Evolutionary conservation across 2,329 filamentous ascomycete genomes (phyloP).

Genomic region (Pestalotiopsis sp.): DNA sequence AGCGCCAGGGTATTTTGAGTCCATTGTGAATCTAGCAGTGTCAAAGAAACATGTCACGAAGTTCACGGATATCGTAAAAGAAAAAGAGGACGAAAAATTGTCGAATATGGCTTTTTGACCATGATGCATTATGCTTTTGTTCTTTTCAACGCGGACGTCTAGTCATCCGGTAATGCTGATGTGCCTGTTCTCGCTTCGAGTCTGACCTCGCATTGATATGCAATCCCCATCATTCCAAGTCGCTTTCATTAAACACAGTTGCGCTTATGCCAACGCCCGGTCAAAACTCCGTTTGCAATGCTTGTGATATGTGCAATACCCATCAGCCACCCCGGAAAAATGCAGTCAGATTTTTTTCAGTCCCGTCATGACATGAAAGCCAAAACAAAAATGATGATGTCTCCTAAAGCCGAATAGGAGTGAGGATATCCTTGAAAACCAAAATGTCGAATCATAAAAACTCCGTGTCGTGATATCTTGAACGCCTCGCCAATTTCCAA

Average conservation of each 20-base stretch:
- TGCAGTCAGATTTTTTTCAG: not conserved
- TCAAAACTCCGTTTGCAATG: conserved; percentile 13
- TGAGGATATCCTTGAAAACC: conserved; percentile 5
- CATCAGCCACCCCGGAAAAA: conserved; percentile 7
- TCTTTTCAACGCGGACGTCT: not conserved
- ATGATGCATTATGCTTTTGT: not conserved
- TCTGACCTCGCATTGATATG: not conserved
- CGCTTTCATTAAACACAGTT: not conserved
- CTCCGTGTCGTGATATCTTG: conserved; percentile 10
- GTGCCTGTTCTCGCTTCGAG: not conserved
- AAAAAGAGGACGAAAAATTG: not conserved
- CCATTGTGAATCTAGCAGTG: too few species aligned
- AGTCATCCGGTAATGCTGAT: not conserved
- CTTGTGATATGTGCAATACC: not conserved
- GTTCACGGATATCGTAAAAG: too few species aligned
- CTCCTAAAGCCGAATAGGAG: conserved; percentile 11
- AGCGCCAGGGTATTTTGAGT: too few species aligned
- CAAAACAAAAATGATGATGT: conserved; percentile 3
- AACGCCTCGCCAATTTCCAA: conserved; percentile 14
- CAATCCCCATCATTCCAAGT: not conserved
- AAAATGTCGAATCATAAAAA: not conserved
- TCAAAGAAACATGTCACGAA: too few species aligned
- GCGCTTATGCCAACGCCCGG: not conserved
- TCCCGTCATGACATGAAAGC: not conserved
- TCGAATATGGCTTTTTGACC: not conserved